phyloP scores from a whole-genome alignment of 2,329 filamentous ascomycete genomes.

The Cladophialophora immunda region DNA sequence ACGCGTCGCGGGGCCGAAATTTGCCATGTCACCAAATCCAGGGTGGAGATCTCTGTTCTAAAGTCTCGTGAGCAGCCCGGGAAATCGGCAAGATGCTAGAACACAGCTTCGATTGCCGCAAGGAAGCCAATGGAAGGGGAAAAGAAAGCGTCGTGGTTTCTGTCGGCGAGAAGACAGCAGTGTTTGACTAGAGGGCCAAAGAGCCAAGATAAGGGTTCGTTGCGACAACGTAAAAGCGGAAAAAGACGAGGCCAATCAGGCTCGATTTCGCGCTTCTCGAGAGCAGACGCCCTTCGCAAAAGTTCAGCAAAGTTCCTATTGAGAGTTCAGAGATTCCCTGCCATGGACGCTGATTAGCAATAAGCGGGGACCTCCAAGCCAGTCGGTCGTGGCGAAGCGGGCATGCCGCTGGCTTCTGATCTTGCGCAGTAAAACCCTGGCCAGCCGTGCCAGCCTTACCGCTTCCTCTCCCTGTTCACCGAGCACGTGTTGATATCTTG shows the following conservation, averaged over 20 bases:
- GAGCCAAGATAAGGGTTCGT: constrained; percentile 29
- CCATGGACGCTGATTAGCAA: constrained; percentile 3
- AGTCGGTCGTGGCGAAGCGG: constrained; percentile 9
- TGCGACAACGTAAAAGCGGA: constrained; percentile 7
- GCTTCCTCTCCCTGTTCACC: not conserved
- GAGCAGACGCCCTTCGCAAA: constrained; percentile 13
- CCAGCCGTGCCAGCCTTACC: constrained; percentile 26
- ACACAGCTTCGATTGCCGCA: not conserved
- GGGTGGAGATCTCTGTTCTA: not conserved
- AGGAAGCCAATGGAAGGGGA: not conserved
- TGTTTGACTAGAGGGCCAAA: not conserved
- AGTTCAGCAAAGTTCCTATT: constrained; percentile 12
- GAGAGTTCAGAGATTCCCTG: not conserved
- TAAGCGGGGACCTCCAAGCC: not conserved
- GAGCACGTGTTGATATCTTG: not conserved
- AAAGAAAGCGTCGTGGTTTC: not conserved
- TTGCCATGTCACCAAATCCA: not conserved
- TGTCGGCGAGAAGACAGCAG: not conserved
- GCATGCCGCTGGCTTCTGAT: not conserved
- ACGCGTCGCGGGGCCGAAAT: constrained; percentile 7
- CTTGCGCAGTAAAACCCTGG: not conserved
- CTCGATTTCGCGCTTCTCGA: constrained; percentile 11
- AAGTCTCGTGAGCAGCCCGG: not conserved
- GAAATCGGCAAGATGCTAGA: not conserved
- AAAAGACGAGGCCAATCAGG: constrained; percentile 19